Evolutionary conservation across 768 basidiomycete species (phyloP), one percentile per base, ranked within the genome.

Genomic region (Phlebiopsis gigantea): DNA sequence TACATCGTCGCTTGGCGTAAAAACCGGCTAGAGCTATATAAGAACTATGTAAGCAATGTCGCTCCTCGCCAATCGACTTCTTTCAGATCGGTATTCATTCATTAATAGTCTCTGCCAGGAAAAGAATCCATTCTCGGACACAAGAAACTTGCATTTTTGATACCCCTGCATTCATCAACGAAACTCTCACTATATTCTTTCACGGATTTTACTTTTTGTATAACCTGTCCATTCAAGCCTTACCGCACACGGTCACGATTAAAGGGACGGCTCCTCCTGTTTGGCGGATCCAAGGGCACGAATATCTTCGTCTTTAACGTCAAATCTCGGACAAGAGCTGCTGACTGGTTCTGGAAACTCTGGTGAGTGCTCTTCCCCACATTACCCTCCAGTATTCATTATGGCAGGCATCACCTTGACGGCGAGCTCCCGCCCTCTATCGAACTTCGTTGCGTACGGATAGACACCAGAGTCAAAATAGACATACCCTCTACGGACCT

Each of bases 271-370:
- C 71, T 75, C 44, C 76, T 80, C 56, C 77, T 87, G 55, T 76
- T 74, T 53, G 71, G 76, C 10, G 68, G 71, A 0, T 79, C 77
- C 50, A 79, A 81, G 58, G 92, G 93, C 4, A 90, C 86, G 0
- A 87, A 93, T 60, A 80, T 96, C 25, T 96, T 94, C 68, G 77
- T 96, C 26, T 90, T 95, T 70, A 95, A 96, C 64, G 63, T 77
- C 17, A 90, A 88, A 67, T 85, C 83, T 60, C 81, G 90, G 26
- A 84, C 87, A 5, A 76, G 92, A 51, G 87, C 90, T 1, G 77
- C 82, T 39, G 93, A 97, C 68, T 98, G 95, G 95, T 76, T 84
- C 45, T 97, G 93, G 94, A 79, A 82, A 52, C 73, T 97, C 46
- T 93, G 91, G 93, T 86, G 62, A 21, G 57, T 59, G n/a, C n/a